Evolutionary conservation across 2,329 filamentous ascomycete genomes (phyloP).

Genomic region (Neofusicoccum cordaticola): DNA sequence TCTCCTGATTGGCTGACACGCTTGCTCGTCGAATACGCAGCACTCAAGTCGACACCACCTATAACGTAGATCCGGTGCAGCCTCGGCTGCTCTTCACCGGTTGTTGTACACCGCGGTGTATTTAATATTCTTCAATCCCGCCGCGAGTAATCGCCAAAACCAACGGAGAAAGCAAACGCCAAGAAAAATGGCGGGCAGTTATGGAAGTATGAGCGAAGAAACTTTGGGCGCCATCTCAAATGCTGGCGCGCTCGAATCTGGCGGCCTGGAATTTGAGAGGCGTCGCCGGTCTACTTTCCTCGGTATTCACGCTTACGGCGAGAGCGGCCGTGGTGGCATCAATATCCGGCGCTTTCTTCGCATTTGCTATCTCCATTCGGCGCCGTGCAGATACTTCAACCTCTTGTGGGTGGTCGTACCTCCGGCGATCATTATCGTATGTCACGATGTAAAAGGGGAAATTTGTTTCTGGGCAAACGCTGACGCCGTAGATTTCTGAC

Average conservation of each 20-base stretch:
- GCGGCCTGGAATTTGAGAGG: background rate
- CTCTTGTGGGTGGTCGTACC: conserved; percentile 73
- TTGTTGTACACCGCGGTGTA: no score
- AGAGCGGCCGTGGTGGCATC: conserved; percentile 66
- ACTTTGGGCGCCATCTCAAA: background rate
- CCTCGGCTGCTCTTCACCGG: no score
- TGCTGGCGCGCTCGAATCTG: background rate
- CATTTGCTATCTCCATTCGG: conserved; percentile 64
- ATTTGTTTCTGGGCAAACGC: no score
- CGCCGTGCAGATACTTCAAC: conserved; percentile 64
- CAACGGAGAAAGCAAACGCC: no score
- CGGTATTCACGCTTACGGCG: conserved; percentile 53
- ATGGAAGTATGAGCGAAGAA: background rate
- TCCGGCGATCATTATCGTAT: conserved; percentile 62
- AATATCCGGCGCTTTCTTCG: conserved; percentile 62
- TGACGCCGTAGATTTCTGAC: conserved; percentile 29
- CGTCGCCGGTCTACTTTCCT: background rate
- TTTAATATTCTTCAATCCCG: no score
- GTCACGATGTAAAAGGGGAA: background rate
- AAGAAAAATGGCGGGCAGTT: no score
- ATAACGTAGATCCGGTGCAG: no score
- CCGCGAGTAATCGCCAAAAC: no score
- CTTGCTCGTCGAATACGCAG: no score
- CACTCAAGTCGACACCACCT: no score
- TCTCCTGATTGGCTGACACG: no score